Base-by-base conservation (phyloP, 768 basidiomycete genomes). In the Podaxis pistillaris region DNA sequence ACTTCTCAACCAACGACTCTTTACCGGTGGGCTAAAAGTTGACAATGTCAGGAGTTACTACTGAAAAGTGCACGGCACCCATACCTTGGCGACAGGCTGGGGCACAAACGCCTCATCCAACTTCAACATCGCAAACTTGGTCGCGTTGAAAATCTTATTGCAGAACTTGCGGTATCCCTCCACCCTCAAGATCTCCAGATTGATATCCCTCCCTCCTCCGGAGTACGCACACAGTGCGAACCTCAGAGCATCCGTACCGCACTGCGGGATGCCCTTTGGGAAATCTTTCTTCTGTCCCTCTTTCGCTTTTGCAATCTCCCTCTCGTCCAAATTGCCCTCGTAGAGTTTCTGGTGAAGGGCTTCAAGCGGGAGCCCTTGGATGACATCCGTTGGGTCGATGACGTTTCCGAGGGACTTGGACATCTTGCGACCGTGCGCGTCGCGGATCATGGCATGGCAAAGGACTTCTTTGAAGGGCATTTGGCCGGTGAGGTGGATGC, bases 131-230 rank as follows among this genome's bases (percentile, higher is more conserved):
- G 96, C 96, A 69, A 99, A 98, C 75, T 96, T 96, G 53, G 95
- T 98, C 1, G 97, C 97, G 71, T 99, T 99, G 83, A 96, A 98
- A 28, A 98, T 87, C 81, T 98, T 98, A 80, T 99, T 99, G 80
- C 97, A 98, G 81, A 99, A 99, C 76, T 98, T 98, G 75, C 97
- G 88, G 75, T 98, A 98, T 1, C 96, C 97, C 76, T 98, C 96
- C 36, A 98, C 94, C 57, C 95, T 89, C 65, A 94, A 76, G 67
- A 99, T 95, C 72, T 98, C 95, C 64, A 99, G 79, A 73, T 98
- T 97, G 79, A 99, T 96, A 75, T 98, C 96, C 50, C 96, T 91
- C 30, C 94, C 93, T 75, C 92, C 93, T 11, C 89, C 87, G 4
- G 92, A 94, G 74, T 98, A 98, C 28, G 94, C 94, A 73, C 94